Conservation (phyloP, 116 monocot species). For the Zostera marina region DNA sequence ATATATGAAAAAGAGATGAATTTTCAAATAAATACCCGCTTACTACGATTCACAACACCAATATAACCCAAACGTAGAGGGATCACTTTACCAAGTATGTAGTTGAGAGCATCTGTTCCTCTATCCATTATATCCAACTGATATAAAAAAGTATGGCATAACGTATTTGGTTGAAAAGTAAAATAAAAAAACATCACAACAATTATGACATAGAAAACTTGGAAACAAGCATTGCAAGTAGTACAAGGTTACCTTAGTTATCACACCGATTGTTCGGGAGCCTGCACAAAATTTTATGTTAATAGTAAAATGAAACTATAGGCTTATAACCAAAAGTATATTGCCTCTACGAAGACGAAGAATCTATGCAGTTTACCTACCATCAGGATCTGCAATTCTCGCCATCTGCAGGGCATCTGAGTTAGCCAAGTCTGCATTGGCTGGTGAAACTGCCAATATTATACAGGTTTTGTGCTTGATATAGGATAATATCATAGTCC, state of each 20-base stretch:
- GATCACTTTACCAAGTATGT: constrained; percentile 73
- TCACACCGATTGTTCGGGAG: constrained; percentile 67
- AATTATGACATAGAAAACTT: neutral
- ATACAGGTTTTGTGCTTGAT: constrained; percentile 58
- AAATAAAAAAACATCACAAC: neutral
- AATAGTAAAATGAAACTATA: too few species aligned
- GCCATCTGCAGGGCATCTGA: constrained; percentile 77
- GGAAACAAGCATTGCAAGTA: neutral
- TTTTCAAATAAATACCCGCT: constrained; percentile 30
- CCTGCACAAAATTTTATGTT: constrained; percentile 16
- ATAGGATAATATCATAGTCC: constrained; percentile 53
- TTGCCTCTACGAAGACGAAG: neutral
- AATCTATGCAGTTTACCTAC: constrained; percentile 13
- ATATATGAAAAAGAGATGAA: neutral
- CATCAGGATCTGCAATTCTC: constrained; percentile 56
- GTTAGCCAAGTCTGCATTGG: constrained; percentile 64
- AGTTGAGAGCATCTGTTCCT: constrained; percentile 70
- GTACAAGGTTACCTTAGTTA: constrained; percentile 38
- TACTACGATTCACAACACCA: constrained; percentile 74
- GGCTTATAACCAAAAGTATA: neutral
- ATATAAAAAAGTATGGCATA: constrained; percentile 3
- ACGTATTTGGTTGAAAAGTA: neutral
- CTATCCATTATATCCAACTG: constrained; percentile 90
- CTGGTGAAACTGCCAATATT: constrained; percentile 64
- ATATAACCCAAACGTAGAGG: constrained; percentile 72